A percentile compares a stretch with the other conserved stretches of the same genome.
Evolutionary conservation across 2,329 filamentous ascomycete genomes (phyloP).

Genomic region (Fusarium euwallaceae): DNA sequence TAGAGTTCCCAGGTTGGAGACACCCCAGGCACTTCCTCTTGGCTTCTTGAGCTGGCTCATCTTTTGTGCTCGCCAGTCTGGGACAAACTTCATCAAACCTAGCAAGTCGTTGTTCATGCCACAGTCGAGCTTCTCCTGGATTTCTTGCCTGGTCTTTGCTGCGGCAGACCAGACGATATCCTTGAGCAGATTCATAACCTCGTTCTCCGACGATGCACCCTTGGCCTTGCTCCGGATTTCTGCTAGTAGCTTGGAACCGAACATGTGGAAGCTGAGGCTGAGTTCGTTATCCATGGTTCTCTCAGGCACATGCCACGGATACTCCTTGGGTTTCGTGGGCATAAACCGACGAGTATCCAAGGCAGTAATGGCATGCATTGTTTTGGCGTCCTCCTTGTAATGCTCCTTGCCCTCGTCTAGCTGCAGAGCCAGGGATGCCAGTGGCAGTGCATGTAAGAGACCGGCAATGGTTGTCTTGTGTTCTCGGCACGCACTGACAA

Average conservation of each 20-base stretch:
- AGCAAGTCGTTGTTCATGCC: slow-evolving; percentile 42
- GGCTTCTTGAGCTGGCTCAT: slow-evolving; percentile 39
- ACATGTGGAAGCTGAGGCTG: slow-evolving; percentile 29
- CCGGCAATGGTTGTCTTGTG: slow-evolving; percentile 48
- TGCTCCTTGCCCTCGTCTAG: slow-evolving; percentile 19
- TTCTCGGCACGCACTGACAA: slow-evolving; percentile 43
- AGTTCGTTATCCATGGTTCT: slow-evolving; percentile 37
- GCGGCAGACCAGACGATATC: slow-evolving; percentile 28
- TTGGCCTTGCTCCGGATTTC: slow-evolving; percentile 37
- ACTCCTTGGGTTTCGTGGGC: slow-evolving; percentile 15
- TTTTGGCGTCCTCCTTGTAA: slow-evolving; percentile 19
- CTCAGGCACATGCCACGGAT: slow-evolving; percentile 35
- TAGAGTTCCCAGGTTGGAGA: slow-evolving; percentile 48
- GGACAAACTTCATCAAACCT: slow-evolving; percentile 42
- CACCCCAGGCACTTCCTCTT: slow-evolving; percentile 35
- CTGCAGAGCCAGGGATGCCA: slow-evolving; percentile 41
- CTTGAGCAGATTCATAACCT: slow-evolving; percentile 34
- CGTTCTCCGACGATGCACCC: slow-evolving; percentile 4
- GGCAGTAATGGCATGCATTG: slow-evolving; percentile 36
- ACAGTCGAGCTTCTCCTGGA: slow-evolving; percentile 29
- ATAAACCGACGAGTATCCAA: slow-evolving; percentile 37
- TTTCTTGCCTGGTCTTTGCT: slow-evolving; percentile 23
- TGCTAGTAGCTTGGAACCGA: slow-evolving; percentile 17
- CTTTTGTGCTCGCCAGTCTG: slow-evolving; percentile 42
- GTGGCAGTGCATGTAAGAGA: slow-evolving; percentile 43